phyloP scores from a whole-genome alignment of 805 yeast genomes.

The Spathaspora sp. region DNA sequence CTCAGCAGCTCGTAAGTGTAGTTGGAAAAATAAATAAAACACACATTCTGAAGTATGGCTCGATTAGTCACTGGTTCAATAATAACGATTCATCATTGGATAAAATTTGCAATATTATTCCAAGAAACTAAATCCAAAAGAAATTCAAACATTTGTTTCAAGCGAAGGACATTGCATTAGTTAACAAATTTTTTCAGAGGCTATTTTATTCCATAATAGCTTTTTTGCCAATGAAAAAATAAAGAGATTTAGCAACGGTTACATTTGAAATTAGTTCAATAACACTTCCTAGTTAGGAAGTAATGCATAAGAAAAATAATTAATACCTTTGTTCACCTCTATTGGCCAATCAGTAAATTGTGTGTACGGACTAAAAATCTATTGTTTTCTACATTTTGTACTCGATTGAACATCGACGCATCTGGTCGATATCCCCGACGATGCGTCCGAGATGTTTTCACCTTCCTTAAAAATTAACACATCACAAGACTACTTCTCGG shows the following conservation, averaged over 20 bases:
- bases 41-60: background rate
- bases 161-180: background rate
- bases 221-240: background rate
- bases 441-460: too few relatives aligned
- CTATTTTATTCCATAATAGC: background rate
- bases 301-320: background rate
- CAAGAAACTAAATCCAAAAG: background rate
- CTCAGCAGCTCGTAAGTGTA: background rate
- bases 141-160: background rate
- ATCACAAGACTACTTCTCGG: too few relatives aligned
- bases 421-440: too few relatives aligned
- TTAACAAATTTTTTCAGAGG: background rate
- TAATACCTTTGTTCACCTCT: background rate
- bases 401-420: too few relatives aligned
- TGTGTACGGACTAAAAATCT: background rate
- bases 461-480: too few relatives aligned
- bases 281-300: background rate
- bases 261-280: background rate
- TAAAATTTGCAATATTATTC: background rate
- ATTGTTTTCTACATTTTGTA: background rate
- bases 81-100: background rate
- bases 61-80: background rate
- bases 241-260: background rate
- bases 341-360: background rate
- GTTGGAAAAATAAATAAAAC: background rate